A percentile compares a stretch with the other conserved stretches of the same genome.
Evolutionary conservation across 1,139 yeast species (phyloP).

Genomic region (Zhuliangozyma parablackwelliae): DNA sequence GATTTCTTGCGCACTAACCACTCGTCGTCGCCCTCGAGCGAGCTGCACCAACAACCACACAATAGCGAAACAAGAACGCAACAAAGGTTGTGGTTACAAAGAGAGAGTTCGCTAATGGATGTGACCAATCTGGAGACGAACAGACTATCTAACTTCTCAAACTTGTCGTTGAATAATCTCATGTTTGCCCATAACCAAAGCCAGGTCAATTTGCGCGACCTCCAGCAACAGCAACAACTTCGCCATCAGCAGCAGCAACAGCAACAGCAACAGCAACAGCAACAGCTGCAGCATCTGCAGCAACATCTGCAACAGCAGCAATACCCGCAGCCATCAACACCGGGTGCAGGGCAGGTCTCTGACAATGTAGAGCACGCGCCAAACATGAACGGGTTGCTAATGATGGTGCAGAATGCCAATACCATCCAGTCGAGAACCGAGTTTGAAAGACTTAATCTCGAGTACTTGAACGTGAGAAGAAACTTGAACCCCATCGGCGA

Average conservation of each 20-base stretch:
- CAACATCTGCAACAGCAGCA: conserved; percentile 6
- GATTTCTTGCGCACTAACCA: conserved; percentile 23
- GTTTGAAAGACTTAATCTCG: conserved; percentile 71
- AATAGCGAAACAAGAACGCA: conserved; percentile 60
- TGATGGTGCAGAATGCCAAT: conserved; percentile 32
- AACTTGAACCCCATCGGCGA: conserved; percentile 66
- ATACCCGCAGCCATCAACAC: conserved; percentile 5
- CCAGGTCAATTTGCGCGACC: conserved; percentile 21
- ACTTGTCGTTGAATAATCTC: conserved; percentile 40
- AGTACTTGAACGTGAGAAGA: conserved; percentile 65
- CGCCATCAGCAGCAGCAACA: conserved; percentile 8
- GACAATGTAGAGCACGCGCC: not conserved
- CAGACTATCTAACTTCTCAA: conserved; percentile 36
- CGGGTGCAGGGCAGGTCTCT: conserved; percentile 4
- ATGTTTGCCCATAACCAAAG: conserved; percentile 42
- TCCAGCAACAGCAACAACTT: conserved; percentile 2
- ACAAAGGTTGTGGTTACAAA: conserved; percentile 76
- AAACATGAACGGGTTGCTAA: conserved; percentile 26
- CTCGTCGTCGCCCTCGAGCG: conserved; percentile 10
- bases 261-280: conserved; percentile 6
- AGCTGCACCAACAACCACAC: conserved; percentile 10
- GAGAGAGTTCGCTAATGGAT: conserved; percentile 69
- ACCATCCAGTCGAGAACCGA: conserved; percentile 68
- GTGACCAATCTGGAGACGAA: conserved; percentile 36
- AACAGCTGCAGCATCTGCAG: conserved; percentile 5